A percentile compares a stretch with the other conserved stretches of the same genome.
Conservation (phyloP, 768 basidiomycete species). For the Tylopilus subfusipes region DNA sequence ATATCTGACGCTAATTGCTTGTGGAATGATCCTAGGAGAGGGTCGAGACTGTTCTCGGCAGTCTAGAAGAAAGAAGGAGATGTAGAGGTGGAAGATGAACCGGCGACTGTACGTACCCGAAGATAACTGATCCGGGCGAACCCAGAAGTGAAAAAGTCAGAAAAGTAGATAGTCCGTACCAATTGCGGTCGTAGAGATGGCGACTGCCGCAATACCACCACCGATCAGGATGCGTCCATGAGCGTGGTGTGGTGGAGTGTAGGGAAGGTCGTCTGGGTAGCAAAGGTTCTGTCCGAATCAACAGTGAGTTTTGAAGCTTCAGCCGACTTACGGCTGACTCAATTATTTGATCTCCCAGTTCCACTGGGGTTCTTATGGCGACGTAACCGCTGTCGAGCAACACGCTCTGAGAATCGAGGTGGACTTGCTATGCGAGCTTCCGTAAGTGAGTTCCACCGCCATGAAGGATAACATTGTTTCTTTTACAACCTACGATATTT, state of each 20-base stretch:
- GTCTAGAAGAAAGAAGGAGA: not conserved
- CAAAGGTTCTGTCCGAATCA: constrained; percentile 8
- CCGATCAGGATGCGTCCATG: no score
- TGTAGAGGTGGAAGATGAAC: not conserved
- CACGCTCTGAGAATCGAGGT: constrained; percentile 62
- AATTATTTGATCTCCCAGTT: constrained; percentile 34
- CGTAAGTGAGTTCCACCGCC: constrained; percentile 36
- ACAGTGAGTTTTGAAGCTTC: constrained; percentile 7
- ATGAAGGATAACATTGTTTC: not conserved
- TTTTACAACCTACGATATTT: not conserved
- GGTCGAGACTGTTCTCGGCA: not conserved
- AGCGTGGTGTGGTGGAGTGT: constrained; percentile 51
- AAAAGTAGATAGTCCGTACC: no score
- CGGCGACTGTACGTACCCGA: constrained; percentile 60
- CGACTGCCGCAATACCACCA: constrained; percentile 72
- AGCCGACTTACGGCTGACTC: not conserved
- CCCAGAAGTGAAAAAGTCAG: not conserved
- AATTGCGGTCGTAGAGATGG: constrained; percentile 63
- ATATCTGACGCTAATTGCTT: constrained; percentile 76
- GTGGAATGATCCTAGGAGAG: constrained; percentile 52
- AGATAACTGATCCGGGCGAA: constrained; percentile 54
- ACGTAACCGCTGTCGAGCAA: constrained; percentile 46
- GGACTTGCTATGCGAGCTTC: constrained; percentile 68
- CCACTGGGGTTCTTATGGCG: constrained; percentile 50
- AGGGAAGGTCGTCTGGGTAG: constrained; percentile 42